Conservation (phyloP, 352 stramenopile genomes). For the Pythium phragmiticola region DNA sequence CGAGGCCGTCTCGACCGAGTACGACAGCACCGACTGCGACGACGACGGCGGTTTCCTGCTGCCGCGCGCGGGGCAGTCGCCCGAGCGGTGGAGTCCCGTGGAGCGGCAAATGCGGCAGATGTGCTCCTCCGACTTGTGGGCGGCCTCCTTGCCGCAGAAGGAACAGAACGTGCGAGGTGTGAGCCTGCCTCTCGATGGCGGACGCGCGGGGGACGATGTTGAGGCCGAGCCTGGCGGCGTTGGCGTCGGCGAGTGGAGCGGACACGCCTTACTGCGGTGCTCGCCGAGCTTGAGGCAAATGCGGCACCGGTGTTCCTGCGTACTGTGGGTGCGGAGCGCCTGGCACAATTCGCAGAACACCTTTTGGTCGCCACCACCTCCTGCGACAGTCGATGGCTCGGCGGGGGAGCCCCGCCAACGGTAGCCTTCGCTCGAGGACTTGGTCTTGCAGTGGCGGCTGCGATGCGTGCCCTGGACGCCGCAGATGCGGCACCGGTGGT, state of each 20-base stretch:
- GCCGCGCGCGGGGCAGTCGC: constrained; percentile 39
- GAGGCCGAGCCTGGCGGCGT: neutral
- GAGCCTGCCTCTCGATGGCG: constrained; percentile 5
- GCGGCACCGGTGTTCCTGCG: constrained; percentile 62
- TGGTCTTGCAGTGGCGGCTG: constrained; percentile 45
- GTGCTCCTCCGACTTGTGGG: constrained; percentile 53
- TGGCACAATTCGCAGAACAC: constrained; percentile 59
- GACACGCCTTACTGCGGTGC: constrained; percentile 67
- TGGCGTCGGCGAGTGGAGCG: constrained; percentile 25
- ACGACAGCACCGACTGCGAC: constrained; percentile 50
- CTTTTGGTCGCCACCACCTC: too few relatives aligned
- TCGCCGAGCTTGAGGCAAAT: constrained; percentile 57
- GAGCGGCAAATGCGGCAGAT: constrained; percentile 58
- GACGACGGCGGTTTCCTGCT: constrained; percentile 1
- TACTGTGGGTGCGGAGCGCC: constrained; percentile 48
- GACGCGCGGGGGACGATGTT: neutral
- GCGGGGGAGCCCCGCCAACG: constrained; percentile 52
- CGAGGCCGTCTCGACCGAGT: constrained; percentile 63
- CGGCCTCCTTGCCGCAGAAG: constrained; percentile 61
- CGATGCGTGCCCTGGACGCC: constrained; percentile 52
- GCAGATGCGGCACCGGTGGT: constrained; percentile 61
- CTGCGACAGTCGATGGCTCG: neutral
- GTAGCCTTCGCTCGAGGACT: constrained; percentile 23
- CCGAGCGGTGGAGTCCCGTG: constrained; percentile 56
- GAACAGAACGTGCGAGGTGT: constrained; percentile 38